Percentiles rank a stretch among this genome's conserved stretches.
Conservation (phyloP, 2,329 filamentous ascomycete genomes). For the Sporothrix humicola region DNA sequence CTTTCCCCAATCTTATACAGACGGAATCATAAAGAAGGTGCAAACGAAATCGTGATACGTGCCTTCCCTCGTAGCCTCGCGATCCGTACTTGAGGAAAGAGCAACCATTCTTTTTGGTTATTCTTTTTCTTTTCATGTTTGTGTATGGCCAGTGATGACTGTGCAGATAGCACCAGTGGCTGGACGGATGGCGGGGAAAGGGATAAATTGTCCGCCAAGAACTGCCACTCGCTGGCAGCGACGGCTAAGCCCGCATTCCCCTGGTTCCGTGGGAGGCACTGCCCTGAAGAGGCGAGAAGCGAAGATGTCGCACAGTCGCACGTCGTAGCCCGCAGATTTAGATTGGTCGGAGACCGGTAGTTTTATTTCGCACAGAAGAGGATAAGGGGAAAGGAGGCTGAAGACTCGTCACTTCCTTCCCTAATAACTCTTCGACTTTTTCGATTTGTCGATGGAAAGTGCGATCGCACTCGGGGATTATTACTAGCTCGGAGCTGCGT, state of each 20-base stretch:
- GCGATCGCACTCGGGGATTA: neutral
- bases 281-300: neutral
- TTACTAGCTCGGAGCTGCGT: neutral
- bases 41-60: neutral
- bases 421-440: neutral
- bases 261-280: neutral
- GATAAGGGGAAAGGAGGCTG: neutral
- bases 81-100: neutral
- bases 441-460: neutral
- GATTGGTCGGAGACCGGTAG: too few species aligned
- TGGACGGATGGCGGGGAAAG: neutral
- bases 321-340: too few species aligned
- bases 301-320: too few species aligned
- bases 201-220: constrained; percentile 1
- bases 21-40: too few species aligned
- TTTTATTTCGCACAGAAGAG: too few species aligned
- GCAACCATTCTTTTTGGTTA: neutral
- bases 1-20: too few species aligned
- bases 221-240: constrained; percentile 5
- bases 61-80: neutral
- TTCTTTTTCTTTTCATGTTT: neutral
- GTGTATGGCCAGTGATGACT: neutral
- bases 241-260: constrained; percentile 18
- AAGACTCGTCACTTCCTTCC: too few species aligned
- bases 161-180: constrained; percentile 11